Evolutionary conservation across 495 filamentous ascomycete genomes (phyloP).

Genomic region (Diplogelasinospora grovesii): DNA sequence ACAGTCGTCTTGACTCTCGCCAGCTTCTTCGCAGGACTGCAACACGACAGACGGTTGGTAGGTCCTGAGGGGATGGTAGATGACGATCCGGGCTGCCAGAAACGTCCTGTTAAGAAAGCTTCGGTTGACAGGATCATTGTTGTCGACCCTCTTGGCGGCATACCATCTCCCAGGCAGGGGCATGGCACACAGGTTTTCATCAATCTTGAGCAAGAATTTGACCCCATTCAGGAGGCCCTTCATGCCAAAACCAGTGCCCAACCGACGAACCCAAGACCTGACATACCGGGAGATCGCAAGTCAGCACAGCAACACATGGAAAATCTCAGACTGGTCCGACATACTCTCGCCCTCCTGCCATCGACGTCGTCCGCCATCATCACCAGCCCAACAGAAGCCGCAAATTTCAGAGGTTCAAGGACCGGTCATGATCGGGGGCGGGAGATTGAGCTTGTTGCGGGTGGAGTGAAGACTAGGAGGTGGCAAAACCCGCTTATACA

Average conservation of each 20-base stretch:
- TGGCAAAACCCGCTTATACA: slow-evolving; percentile 91
- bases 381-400: slow-evolving; percentile 77
- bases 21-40: slow-evolving; percentile 60
- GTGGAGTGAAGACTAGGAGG: slow-evolving; percentile 64
- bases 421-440: not conserved
- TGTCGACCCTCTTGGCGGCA: slow-evolving; percentile 81
- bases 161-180: slow-evolving; percentile 61
- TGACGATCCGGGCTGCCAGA: slow-evolving; percentile 38
- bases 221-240: slow-evolving; percentile 57
- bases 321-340: slow-evolving; percentile 65
- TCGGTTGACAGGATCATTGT: slow-evolving; percentile 82
- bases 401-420: slow-evolving; percentile 32
- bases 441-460: slow-evolving; percentile 43
- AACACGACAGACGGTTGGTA: slow-evolving; percentile 19
- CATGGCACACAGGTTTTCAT: slow-evolving; percentile 80
- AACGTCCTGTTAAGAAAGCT: slow-evolving; percentile 44
- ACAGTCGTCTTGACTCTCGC: slow-evolving; percentile 67
- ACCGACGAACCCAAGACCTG: not conserved
- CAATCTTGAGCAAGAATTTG: slow-evolving; percentile 89
- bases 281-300: not conserved
- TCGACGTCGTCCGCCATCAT: slow-evolving; percentile 79
- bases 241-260: not conserved
- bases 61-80: not conserved
- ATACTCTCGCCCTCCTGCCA: slow-evolving; percentile 70
- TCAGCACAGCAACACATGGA: slow-evolving; percentile 53